Evolutionary conservation across 2,329 filamentous ascomycete species (phyloP).

Genomic region (Sarocladium strictum): DNA sequence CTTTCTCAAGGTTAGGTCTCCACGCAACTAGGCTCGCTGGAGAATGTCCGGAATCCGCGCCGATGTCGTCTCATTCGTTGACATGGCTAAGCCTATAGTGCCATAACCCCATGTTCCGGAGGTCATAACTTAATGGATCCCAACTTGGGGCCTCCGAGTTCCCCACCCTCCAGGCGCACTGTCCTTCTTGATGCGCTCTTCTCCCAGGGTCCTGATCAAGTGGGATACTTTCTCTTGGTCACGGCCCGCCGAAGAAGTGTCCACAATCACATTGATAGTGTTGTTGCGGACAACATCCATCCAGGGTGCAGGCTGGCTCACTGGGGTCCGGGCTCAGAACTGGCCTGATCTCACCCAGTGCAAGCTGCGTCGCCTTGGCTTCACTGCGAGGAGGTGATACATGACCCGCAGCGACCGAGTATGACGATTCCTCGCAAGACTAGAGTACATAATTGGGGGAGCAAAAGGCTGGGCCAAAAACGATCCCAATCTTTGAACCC

Average conservation of each 20-base stretch:
- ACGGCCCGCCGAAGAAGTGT: constrained; percentile 9
- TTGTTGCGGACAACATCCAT: constrained; percentile 10
- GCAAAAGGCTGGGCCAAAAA: too few species aligned
- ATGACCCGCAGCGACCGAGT: too few species aligned
- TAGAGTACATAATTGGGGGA: too few species aligned
- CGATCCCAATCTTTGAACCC: too few species aligned
- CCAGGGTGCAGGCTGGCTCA: constrained; percentile 10
- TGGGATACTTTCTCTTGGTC: constrained; percentile 12
- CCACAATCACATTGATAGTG: constrained; percentile 12
- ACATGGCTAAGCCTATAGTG: constrained; percentile 7
- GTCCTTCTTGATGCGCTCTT: constrained; percentile 10
- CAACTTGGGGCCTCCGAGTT: constrained; percentile 10
- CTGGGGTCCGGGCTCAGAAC: constrained; percentile 12
- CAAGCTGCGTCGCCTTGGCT: constrained; percentile 12
- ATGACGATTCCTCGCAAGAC: too few species aligned
- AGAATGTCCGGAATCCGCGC: neutral
- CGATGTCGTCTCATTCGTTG: constrained; percentile 12
- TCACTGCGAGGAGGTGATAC: constrained; percentile 11
- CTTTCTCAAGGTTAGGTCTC: constrained; percentile 12
- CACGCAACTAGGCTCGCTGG: constrained; percentile 10
- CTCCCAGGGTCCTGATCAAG: constrained; percentile 9
- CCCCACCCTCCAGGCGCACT: constrained; percentile 6
- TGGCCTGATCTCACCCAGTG: constrained; percentile 12
- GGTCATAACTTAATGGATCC: constrained; percentile 13
- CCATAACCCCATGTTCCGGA: constrained; percentile 14